phyloP scores from a whole-genome alignment of 495 filamentous ascomycete genomes.

The Corynascus novoguineensis region DNA sequence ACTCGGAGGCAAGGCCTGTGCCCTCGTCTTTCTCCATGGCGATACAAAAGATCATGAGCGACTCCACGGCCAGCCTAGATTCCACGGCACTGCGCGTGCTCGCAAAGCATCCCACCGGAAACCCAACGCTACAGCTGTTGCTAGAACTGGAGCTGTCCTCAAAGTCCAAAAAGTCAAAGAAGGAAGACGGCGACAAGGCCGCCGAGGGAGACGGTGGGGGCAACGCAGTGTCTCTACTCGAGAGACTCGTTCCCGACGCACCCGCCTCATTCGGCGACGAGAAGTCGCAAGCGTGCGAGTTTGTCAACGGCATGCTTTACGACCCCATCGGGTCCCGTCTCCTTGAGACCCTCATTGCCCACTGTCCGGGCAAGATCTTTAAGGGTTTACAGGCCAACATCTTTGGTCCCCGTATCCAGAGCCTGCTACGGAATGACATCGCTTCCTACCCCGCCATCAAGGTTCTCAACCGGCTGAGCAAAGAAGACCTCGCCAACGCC shows the following conservation, averaged over 20 bases:
- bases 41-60: conserved; percentile 69
- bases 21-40: conserved; percentile 72
- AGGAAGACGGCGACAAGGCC: conserved; percentile 24
- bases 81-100: conserved; percentile 69
- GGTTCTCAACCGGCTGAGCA: conserved; percentile 73
- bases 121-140: conserved; percentile 81
- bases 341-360: conserved; percentile 73
- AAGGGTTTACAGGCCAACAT: conserved; percentile 71
- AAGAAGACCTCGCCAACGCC: conserved; percentile 70
- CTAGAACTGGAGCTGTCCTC: conserved; percentile 74
- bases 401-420: conserved; percentile 68
- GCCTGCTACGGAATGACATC: conserved; percentile 78
- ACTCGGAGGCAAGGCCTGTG: conserved; percentile 50
- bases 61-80: conserved; percentile 64
- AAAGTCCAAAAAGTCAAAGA: conserved; percentile 48
- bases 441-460: conserved; percentile 77
- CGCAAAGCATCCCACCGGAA: conserved; percentile 80
- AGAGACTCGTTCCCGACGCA: conserved; percentile 40
- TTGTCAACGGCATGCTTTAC: conserved; percentile 82
- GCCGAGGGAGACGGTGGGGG: conserved; percentile 5
- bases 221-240: conserved; percentile 26
- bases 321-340: conserved; percentile 84
- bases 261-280: conserved; percentile 41
- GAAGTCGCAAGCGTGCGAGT: conserved; percentile 45
- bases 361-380: conserved; percentile 81